Percentiles rank a stretch among this genome's conserved stretches.
Conservation (phyloP, 192 early-diverging fungal genomes). For the Entomortierella beljakovae region DNA sequence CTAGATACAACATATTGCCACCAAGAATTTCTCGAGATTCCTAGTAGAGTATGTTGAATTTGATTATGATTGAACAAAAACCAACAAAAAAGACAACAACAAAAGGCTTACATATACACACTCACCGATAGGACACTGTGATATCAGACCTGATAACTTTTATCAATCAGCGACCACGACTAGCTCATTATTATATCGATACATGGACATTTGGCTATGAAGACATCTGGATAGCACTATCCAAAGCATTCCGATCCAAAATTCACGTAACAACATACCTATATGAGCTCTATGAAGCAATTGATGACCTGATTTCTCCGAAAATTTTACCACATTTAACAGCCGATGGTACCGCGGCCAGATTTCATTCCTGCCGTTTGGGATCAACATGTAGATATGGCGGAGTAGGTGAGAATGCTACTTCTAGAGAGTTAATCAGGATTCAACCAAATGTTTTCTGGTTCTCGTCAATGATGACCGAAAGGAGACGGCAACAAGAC, state of each 20-base stretch:
- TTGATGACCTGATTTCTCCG: constrained; percentile 41
- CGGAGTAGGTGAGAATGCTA: constrained; percentile 35
- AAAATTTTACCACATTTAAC: constrained; percentile 37
- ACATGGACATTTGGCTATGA: constrained; percentile 62
- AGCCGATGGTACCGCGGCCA: constrained; percentile 16
- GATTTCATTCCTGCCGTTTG: constrained; percentile 49
- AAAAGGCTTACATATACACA: no score
- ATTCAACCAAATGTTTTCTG: constrained; percentile 48
- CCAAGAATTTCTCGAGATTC: constrained; percentile 42
- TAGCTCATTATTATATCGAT: constrained; percentile 55
- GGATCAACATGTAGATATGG: constrained; percentile 39
- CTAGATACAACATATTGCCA: constrained; percentile 65
- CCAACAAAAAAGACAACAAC: no score
- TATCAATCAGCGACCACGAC: constrained; percentile 31
- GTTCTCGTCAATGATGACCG: constrained; percentile 21
- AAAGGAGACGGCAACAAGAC: background rate
- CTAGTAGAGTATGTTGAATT: constrained; percentile 41
- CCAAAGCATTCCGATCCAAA: constrained; percentile 54
- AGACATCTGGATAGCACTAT: constrained; percentile 58
- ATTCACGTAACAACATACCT: constrained; percentile 36
- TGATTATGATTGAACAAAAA: background rate
- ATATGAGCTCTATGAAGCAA: constrained; percentile 36
- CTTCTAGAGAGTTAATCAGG: constrained; percentile 29
- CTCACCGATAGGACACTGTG: constrained; percentile 20
- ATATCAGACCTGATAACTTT: constrained; percentile 40